These are phyloP conservation scores for Leccinum variabile DNA, from an alignment of 1,284 basidiomycete genomes.

Conservation along the genomic window DNA sequence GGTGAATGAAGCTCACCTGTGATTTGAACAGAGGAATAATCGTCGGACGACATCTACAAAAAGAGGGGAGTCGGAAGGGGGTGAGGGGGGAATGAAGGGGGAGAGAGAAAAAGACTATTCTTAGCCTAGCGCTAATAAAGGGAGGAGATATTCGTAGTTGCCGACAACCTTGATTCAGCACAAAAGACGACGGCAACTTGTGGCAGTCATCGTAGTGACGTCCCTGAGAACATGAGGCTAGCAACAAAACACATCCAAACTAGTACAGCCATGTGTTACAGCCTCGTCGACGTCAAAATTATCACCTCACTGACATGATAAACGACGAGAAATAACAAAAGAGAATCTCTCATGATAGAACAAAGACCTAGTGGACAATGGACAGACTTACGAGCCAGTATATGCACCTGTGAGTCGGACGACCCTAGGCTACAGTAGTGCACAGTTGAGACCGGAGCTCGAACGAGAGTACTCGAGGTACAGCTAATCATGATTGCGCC, in stretches of 20 bases:
- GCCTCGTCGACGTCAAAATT: neutral
- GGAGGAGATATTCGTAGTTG: neutral
- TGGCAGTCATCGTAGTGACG: constrained; percentile 21
- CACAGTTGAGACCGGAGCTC: too few relatives aligned
- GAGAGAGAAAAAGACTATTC: neutral
- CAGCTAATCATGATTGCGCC: neutral
- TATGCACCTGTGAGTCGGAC: too few relatives aligned
- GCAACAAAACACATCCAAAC: constrained; percentile 6
- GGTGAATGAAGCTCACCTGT: constrained; percentile 19
- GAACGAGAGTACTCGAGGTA: too few relatives aligned
- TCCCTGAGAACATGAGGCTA: constrained; percentile 1
- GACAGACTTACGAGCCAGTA: too few relatives aligned
- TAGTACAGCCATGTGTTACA: neutral
- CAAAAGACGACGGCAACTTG: neutral
- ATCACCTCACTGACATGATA: too few relatives aligned
- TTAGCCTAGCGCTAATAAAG: constrained; percentile 7
- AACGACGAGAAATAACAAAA: too few relatives aligned
- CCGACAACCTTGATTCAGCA: constrained; percentile 1
- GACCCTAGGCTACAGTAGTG: too few relatives aligned
- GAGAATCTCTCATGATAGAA: too few relatives aligned
- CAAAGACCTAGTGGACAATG: too few relatives aligned
- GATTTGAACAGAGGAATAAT: constrained; percentile 24
- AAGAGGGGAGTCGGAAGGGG: neutral
- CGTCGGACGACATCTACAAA: constrained; percentile 25
- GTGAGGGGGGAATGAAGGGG: neutral